phyloP scores from a whole-genome alignment of 306 rosid species.

The Castanospermum australe region DNA sequence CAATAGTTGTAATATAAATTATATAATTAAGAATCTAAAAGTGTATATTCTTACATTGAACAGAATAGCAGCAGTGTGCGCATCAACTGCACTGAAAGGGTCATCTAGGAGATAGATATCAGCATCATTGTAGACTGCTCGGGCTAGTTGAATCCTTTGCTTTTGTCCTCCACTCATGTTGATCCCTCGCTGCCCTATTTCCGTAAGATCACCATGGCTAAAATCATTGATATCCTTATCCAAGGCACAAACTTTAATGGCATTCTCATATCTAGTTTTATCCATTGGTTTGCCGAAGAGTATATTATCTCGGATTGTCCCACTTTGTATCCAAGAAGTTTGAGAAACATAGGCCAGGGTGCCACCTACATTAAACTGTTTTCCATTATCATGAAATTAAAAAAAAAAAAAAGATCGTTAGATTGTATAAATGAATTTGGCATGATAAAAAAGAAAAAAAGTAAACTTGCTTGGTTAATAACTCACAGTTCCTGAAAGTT shows the following conservation, averaged over 20 bases:
- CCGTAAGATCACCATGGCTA: slow-evolving; percentile 80
- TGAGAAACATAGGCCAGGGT: slow-evolving; percentile 78
- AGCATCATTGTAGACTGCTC: slow-evolving; percentile 79
- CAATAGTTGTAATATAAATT: not conserved
- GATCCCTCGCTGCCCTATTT: slow-evolving; percentile 85
- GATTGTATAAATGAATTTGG: slow-evolving; percentile 10
- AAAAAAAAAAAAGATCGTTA: not conserved
- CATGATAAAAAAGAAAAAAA: not conserved
- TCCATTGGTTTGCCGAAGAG: slow-evolving; percentile 77
- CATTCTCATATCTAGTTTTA: slow-evolving; percentile 47
- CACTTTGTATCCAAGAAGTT: slow-evolving; percentile 83
- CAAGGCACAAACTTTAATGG: slow-evolving; percentile 68
- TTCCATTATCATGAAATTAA: not conserved
- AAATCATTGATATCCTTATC: slow-evolving; percentile 62
- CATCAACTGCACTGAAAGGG: slow-evolving; percentile 91
- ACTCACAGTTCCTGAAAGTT: slow-evolving; percentile 73
- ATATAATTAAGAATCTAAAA: not conserved
- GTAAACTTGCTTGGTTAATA: not conserved
- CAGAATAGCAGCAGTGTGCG: slow-evolving; percentile 67
- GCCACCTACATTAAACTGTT: slow-evolving; percentile 62
- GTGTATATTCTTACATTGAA: slow-evolving; percentile 48
- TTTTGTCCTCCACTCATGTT: slow-evolving; percentile 95
- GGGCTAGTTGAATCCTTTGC: slow-evolving; percentile 82
- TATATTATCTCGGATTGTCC: slow-evolving; percentile 73
- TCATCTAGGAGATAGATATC: slow-evolving; percentile 79